Evolutionary conservation across 179 eudicot genomes (phyloP), one percentile per base, ranked within the genome.

Genomic region (Nepenthes alata): DNA sequence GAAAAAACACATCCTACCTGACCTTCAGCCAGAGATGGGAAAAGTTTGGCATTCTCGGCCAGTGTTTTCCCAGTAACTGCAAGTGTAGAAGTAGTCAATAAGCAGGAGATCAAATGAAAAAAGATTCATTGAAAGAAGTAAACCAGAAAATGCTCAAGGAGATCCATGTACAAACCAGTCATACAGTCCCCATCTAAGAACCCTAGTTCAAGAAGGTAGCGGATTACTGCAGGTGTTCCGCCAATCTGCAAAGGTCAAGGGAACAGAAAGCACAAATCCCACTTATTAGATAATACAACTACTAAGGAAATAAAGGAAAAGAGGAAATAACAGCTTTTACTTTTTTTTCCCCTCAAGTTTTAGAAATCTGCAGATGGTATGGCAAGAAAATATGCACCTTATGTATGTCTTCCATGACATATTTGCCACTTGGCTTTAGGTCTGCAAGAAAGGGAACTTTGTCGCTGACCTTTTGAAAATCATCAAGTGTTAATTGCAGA

Each of bases 381-480:
- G 16, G 37, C 37, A 16, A 34, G n/a, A 25, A 15, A n/a, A 16
- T 54, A 54, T 67, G 64, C 64, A 93, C 98, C 96, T 89, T 93
- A 54, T 93, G 98, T 41, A 93, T 66, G 68, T 93, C 98, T 77
- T 93, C 96, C 98, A 93, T 93, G 57, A 93, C 98, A 59, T 78
- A 93, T 64, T 93, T 93, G 62, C 98, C 98, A 81, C 98, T 93
- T 44, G 98, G 98, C 81, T 89, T 93, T 70, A 93, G 98, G 78
- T 93, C 98, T 47, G 98, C 95, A 69, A 93, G 96, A 62, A 93
- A 85, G 2, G 98, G 98, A 70, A 89, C 83, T 74, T 75, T 55
- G 57, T 93, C 98, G 66, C 98, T 93, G 34, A 93, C 88, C 79
- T 83, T 93, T 67, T 93, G 98, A 74, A 93, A 93, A 75, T 93